phyloP scores from a whole-genome alignment of 305 asterid species.

The Solanum hybrid region DNA sequence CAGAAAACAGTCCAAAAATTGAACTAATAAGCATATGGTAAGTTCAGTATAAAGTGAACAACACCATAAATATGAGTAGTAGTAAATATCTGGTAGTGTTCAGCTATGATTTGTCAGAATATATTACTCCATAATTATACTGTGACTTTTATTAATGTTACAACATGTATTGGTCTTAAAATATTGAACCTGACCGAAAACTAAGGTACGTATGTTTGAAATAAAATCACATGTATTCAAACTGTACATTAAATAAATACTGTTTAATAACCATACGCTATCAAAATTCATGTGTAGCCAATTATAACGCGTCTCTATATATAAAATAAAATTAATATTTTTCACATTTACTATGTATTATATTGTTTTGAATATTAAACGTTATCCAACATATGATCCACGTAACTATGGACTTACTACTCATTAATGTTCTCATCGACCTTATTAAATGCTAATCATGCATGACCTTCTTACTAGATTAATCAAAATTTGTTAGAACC shows the following conservation, averaged over 20 bases:
- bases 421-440: not conserved
- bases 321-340: not conserved
- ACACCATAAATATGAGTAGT: not conserved
- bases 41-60: not conserved
- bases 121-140: not conserved
- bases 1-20: not conserved
- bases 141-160: not conserved
- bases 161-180: not conserved
- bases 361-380: not conserved
- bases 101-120: not conserved
- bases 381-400: constrained; percentile 7
- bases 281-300: constrained; percentile 17
- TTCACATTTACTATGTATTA: not conserved
- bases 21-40: not conserved
- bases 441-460: not conserved
- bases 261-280: not conserved
- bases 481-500: not conserved
- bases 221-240: not conserved
- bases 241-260: not conserved
- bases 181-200: not conserved
- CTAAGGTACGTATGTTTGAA: not conserved
- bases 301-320: constrained; percentile 4
- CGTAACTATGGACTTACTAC: not conserved
- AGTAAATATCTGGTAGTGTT: not conserved
- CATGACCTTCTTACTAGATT: not conserved